Evolutionary conservation across 2,329 filamentous ascomycete species (phyloP), one percentile per base, ranked within the genome.

Genomic region (Arthrobotrys megalospora): DNA sequence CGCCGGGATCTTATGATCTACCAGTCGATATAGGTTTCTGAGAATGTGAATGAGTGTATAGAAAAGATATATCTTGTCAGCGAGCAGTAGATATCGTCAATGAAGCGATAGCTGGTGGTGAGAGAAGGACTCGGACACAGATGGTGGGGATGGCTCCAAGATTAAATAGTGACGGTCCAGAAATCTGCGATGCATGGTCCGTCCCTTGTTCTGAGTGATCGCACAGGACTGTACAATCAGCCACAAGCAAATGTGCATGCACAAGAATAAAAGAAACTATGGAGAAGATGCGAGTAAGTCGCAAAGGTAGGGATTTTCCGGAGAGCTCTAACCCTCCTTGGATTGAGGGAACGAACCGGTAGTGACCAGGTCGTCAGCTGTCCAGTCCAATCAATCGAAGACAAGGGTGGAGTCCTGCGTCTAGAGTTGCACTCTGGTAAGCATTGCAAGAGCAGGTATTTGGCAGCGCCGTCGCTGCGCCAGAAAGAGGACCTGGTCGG

Each of bases 231-330:
- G 24, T 28, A 28, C 64, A 76, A 76, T 63, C 65, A 76, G 72
- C 64, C 72, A 76, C 72, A 76, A 34, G 43, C 71, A 76, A 76
- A 73, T 38, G 16, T 73, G 60, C 69, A 73, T 73, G 60, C 60
- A 34, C 36, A 47, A 50, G 66, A 64, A 69, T 62, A 62, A 75
- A 75, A 75, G 53, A 67, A 68, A 76, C 58, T 45, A 64, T 76
- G 58, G 48, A 64, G 65, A 69, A 64, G 55, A 76, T 76, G 72
- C 72, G 72, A 76, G 72, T 76, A 76, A 76, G 72, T 76, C 72
- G 72, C 65, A 76, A 76, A 76, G 65, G 72, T 69, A 76, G 60
- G 72, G 72, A 76, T 76, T 69, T 76, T 76, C 72, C 72, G 72
- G 72, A 76, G 72, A 76, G 72, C 65, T 76, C 72, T 76, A 76